Conservation (phyloP, 2,329 filamentous ascomycete genomes). For the Orbilia quercus region DNA sequence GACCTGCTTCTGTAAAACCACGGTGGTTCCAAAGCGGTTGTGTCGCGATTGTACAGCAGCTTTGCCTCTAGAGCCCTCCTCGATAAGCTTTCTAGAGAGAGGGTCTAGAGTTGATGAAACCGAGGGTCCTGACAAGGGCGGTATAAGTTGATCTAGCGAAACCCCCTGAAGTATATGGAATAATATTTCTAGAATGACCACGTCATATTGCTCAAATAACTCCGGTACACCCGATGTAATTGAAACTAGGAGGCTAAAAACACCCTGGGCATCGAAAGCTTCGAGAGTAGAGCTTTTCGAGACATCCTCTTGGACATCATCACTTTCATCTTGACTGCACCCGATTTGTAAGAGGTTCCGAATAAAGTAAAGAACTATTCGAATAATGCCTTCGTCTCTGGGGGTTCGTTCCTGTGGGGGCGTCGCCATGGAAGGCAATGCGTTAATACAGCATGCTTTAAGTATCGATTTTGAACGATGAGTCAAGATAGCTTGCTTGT, state of each 20-base stretch:
- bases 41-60: constrained; percentile 86
- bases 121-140: constrained; percentile 76
- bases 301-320: constrained; percentile 87
- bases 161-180: constrained; percentile 94
- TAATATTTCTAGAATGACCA: constrained; percentile 87
- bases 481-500: constrained; percentile 89
- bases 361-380: constrained; percentile 86
- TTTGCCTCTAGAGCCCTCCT: constrained; percentile 69
- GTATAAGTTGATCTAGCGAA: constrained; percentile 83
- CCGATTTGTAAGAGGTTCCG: constrained; percentile 88
- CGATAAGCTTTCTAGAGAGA: constrained; percentile 19
- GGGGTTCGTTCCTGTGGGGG: constrained; percentile 78
- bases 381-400: constrained; percentile 91
- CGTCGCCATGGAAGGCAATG: constrained; percentile 85
- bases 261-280: constrained; percentile 88
- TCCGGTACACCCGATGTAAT: constrained; percentile 92
- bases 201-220: constrained; percentile 89
- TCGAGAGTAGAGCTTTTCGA: constrained; percentile 89
- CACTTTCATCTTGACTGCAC: constrained; percentile 76
- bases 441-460: constrained; percentile 81
- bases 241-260: constrained; percentile 84
- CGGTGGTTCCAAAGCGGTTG: constrained; percentile 95
- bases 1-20: constrained; percentile 78
- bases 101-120: constrained; percentile 75
- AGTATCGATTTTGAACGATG: constrained; percentile 81